Base-by-base conservation (phyloP, 2,329 filamentous ascomycete species). In the Paracoccidioides brasiliensis region DNA sequence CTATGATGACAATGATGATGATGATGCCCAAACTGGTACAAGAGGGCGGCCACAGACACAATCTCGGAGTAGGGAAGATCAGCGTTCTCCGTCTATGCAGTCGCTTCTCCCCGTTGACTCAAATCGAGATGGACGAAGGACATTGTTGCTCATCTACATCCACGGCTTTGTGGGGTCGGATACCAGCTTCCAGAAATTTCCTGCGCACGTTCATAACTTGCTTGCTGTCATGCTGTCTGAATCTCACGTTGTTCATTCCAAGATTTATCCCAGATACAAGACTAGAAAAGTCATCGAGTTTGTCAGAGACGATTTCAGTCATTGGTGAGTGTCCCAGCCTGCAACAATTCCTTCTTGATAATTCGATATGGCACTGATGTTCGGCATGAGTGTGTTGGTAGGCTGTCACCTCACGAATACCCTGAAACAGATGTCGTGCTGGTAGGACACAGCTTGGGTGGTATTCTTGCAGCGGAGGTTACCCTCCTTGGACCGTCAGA, bases 161-260 rank as follows among this genome's bases (percentile, higher is more conserved):
- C 90, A 95, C 73, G 90, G 90, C 58, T 95, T 94, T 72, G 85
- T 93, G 78, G 90, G 90, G 53, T 85, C 88, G 57, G 87, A 93
- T 68, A 85, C 86, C 37, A 94, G 87, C 56, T 96, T 96, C 67
- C 81, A 84, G 59, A 88, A 85, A 46, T 95, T 96, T 63, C 90
- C 90, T 0, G 86, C 86, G 6, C 89, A 95, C 72, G 80, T 95
- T 3, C 90, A 96, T 68, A 80, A 83, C 62, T 77, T 87, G 40
- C 75, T 94, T 42, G 81, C 81, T 10, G 75, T 80, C 7, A 76
- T 83, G 0, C 72, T 95, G 10, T 74, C 76, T 28, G 83, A 88
- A 32, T 85, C 83, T 5, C 89, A 94, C 73, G 79, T 85, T 40
- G 83, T 95, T 0, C 88, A 95, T 69, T 87, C 89, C 58, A 95